Evolutionary conservation across 805 yeast genomes (phyloP), one percentile per base, ranked within the genome.

Genomic region (Cyberlindnera bimundalis): DNA sequence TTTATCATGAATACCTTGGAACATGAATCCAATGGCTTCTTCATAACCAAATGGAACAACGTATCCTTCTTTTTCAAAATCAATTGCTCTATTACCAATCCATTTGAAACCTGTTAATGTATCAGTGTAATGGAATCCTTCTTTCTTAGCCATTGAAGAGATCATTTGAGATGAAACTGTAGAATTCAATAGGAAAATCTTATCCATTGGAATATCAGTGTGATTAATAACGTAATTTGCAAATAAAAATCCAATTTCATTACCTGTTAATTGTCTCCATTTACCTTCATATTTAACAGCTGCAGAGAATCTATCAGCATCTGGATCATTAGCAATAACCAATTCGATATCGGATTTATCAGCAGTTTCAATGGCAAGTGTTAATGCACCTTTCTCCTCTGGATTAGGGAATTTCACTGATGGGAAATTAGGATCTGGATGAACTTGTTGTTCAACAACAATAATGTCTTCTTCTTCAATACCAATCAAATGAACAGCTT

Each of bases 11-110:
- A 85, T 84, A 14, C 78, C 72, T 16, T 77, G 65, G 55, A 89
- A 87, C 97, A 91, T 87, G 65, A 78, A 91, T 2, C 99, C 99
- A 50, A 91, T 84, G 2, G 98, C 98, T 59, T 91, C 99, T 62
- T 91, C 99, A 59, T 74, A 91, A 0, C 86, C 97, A 66, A 91
- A 89, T 0, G 96, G 95, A 2, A 90, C 96, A 4, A 39, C 47
- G 53, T 56, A 78, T 0, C 95, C 96, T 32, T 74, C 59, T 0
- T 56, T 46, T 48, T 84, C 88, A 35, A 86, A 66, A 7, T 81
- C 84, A 26, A 83, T 77, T 2, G 96, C 93, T 48, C 78, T 76
- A 58, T 91, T 91, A 4, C 98, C 99, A 27, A 91, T 82, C 99
- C 99, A 91, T 64, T 91, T 91, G 69, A 91, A 91, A 1, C 99